Evolutionary conservation across 1,284 basidiomycete species (phyloP), one percentile per base, ranked within the genome.

Genomic region (Pisolithus thermaeus): DNA sequence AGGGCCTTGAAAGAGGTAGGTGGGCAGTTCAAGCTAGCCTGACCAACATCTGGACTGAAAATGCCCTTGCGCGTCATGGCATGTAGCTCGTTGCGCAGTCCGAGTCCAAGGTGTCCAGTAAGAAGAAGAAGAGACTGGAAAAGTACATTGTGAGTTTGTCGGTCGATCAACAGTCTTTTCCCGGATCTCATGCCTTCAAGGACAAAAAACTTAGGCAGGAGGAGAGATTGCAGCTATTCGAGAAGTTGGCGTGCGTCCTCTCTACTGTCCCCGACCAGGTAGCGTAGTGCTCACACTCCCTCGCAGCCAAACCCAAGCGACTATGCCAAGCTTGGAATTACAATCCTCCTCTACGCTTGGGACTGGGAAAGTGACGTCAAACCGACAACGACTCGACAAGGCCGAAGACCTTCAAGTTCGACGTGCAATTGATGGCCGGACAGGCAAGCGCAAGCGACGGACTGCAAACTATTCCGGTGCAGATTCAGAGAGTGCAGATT

Each of bases 121-220:
- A 89, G 71, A 92, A 89, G 72, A 86, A 81, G 72, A 90, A 84
- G 63, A 73, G 86, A 42, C 68, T 93, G 9, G 90, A 92, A 58
- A 90, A 90, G 61, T 93, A 90, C 60, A 90, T 93, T 58, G 89
- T 89, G 51, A 57, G 78, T 65, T 4, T 5, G 9, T 16, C 36
- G 20, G 20, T 28, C 27, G 23, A 43, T 28, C 54, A 22, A n/a
- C 30, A 1, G 18, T 43, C 45, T 18, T 23, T 39, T 35, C 16
- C 12, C 38, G 47, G 45, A 45, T 23, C 14, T 7, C 42, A 28
- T 43, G 40, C 30, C 22, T 45, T 22, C 49, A 42, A 92, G 89
- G 86, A 90, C 50, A 92, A 92, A 69, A 92, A 92, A 67, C 70
- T 93, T 45, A 89, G 86, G 69, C 89, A 91, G 65, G 91, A 93